These are phyloP conservation scores for Monilinia fructicola DNA, from an alignment of 2,329 filamentous ascomycete species.

Conservation along the genomic window DNA sequence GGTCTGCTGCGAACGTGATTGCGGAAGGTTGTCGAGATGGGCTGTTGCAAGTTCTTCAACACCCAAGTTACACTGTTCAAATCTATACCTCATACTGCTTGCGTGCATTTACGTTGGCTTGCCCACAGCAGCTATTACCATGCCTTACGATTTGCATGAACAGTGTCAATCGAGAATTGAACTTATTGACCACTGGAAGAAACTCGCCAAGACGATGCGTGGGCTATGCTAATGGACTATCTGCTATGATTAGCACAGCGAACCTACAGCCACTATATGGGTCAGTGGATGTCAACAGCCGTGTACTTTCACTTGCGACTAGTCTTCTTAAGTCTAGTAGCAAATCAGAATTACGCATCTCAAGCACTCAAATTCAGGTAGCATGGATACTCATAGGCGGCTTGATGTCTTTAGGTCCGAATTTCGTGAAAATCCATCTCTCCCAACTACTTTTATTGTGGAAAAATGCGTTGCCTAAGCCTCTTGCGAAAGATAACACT, in stretches of 20 bases:
- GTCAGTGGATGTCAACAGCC: constrained; percentile 91
- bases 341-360: constrained; percentile 84
- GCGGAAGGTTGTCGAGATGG: constrained; percentile 84
- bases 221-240: constrained; percentile 88
- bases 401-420: constrained; percentile 92
- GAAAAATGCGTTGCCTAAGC: constrained; percentile 96
- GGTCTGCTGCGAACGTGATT: constrained; percentile 75
- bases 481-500: constrained; percentile 88
- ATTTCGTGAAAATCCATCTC: constrained; percentile 98
- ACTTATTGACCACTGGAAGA: constrained; percentile 69
- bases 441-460: constrained; percentile 90
- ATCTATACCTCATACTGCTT: constrained; percentile 84
- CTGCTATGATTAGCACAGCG: constrained; percentile 86
- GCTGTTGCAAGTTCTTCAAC: constrained; percentile 84
- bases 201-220: constrained; percentile 81
- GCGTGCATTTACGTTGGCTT: constrained; percentile 83
- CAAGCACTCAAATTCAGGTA: constrained; percentile 93
- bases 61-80: constrained; percentile 95
- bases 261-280: constrained; percentile 86
- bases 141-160: constrained; percentile 97
- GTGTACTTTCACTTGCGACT: constrained; percentile 87
- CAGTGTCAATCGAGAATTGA: constrained; percentile 83
- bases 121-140: constrained; percentile 85
- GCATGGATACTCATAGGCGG: constrained; percentile 97
- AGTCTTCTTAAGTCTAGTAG: constrained; percentile 89